Evolutionary conservation across 2,329 filamentous ascomycete genomes (phyloP).

Genomic region (Penicillium corylophilum): DNA sequence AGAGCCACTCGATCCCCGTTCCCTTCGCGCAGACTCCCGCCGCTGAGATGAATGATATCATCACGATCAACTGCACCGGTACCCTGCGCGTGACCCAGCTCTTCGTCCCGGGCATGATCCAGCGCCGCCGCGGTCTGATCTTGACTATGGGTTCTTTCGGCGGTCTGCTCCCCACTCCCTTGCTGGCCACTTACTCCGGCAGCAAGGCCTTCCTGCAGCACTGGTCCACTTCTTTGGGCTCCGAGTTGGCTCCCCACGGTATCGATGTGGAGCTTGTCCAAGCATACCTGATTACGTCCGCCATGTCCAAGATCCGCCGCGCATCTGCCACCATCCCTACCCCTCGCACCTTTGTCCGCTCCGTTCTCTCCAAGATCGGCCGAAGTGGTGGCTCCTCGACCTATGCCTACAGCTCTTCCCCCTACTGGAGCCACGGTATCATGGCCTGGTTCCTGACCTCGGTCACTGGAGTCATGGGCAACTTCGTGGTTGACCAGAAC

Average conservation of each 20-base stretch:
- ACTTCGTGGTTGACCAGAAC: slow-evolving; percentile 60
- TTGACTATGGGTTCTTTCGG: slow-evolving; percentile 97
- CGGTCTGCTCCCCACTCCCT: slow-evolving; percentile 85
- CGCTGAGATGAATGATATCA: slow-evolving; percentile 81
- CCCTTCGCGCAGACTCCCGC: slow-evolving; percentile 77
- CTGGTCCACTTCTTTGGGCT: slow-evolving; percentile 84
- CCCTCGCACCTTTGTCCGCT: slow-evolving; percentile 76
- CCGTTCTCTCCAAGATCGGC: slow-evolving; percentile 78
- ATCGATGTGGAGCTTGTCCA: slow-evolving; percentile 90
- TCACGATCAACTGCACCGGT: slow-evolving; percentile 91
- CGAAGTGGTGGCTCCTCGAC: slow-evolving; percentile 72
- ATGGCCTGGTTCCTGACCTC: slow-evolving; percentile 78
- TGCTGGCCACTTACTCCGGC: slow-evolving; percentile 93
- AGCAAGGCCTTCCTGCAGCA: slow-evolving; percentile 98
- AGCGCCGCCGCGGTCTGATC: slow-evolving; percentile 82
- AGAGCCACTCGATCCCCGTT: slow-evolving; percentile 89
- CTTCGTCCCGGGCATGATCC: slow-evolving; percentile 78
- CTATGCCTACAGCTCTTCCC: slow-evolving; percentile 80
- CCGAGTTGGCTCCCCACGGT: slow-evolving; percentile 76
- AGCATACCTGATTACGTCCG: slow-evolving; percentile 88
- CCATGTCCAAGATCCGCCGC: slow-evolving; percentile 94
- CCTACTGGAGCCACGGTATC: slow-evolving; percentile 87
- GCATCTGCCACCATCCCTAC: slow-evolving; percentile 75
- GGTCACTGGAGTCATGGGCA: slow-evolving; percentile 59
- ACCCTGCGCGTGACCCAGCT: slow-evolving; percentile 86